Percentiles rank a stretch among this genome's conserved stretches.
Evolutionary conservation across 805 yeast species (phyloP).

Genomic region (Candida ascalaphidarum): DNA sequence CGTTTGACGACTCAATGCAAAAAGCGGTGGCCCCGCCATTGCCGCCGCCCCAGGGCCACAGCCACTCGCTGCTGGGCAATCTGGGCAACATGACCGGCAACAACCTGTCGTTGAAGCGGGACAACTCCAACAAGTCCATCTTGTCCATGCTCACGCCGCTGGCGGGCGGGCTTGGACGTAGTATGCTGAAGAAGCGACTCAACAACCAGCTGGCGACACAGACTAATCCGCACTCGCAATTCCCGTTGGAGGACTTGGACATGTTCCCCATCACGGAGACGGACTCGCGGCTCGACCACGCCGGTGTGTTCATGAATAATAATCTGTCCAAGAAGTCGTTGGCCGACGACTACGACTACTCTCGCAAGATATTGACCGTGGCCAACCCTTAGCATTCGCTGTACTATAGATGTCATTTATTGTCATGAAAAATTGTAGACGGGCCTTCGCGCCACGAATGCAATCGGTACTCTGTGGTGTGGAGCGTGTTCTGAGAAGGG

Average conservation of each 20-base stretch:
- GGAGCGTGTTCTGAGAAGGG: too few relatives aligned
- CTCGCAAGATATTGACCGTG: conserved; percentile 47
- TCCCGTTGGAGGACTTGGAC: conserved; percentile 10
- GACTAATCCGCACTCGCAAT: conserved; percentile 24
- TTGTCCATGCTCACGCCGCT: conserved; percentile 15
- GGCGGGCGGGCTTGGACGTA: conserved; percentile 14
- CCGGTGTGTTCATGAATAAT: conserved; percentile 37
- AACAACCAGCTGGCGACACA: conserved; percentile 7
- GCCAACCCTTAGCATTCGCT: conserved; percentile 41
- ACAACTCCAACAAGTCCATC: conserved; percentile 27
- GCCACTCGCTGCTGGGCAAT: conserved; percentile 2
- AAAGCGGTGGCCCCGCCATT: conserved; percentile 5
- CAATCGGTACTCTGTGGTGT: too few relatives aligned
- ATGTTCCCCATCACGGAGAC: conserved; percentile 12
- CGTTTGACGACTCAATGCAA: conserved; percentile 24
- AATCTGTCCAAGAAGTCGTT: conserved; percentile 35
- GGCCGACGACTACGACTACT: conserved; percentile 51
- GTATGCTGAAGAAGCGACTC: conserved; percentile 21
- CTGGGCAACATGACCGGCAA: conserved; percentile 2
- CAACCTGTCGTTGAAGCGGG: conserved; percentile 15
- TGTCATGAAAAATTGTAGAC: too few relatives aligned
- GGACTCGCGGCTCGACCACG: conserved; percentile 57
- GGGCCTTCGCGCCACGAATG: too few relatives aligned
- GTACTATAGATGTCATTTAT: too few relatives aligned
- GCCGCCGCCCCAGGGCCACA: conserved; percentile 1